Evolutionary conservation across 306 rosid genomes (phyloP).

Genomic region (Malus sieversii): DNA sequence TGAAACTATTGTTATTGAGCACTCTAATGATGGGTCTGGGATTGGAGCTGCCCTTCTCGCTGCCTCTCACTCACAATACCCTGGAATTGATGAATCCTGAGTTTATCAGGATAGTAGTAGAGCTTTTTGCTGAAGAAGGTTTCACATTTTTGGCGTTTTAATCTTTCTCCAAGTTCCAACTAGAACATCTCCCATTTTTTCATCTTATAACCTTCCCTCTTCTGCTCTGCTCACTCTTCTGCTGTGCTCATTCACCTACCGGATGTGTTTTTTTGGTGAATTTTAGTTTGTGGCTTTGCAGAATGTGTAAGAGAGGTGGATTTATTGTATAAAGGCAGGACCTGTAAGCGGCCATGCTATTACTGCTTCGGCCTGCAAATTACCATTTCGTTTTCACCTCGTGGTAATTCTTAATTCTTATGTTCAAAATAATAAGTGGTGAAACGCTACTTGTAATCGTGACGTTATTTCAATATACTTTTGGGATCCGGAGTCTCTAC

Average conservation of each 20-base stretch:
- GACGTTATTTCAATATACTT: no score
- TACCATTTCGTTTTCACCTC: background rate
- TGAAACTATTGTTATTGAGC: conserved; percentile 37
- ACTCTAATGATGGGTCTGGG: conserved; percentile 80
- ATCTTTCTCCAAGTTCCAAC: background rate
- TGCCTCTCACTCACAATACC: conserved; percentile 70
- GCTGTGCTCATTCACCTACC: conserved; percentile 1
- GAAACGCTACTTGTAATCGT: background rate
- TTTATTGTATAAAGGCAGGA: conserved; percentile 24
- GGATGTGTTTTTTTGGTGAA: background rate
- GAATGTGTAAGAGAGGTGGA: conserved; percentile 5
- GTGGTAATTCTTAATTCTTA: background rate
- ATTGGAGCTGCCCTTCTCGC: conserved; percentile 89
- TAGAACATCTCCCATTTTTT: background rate
- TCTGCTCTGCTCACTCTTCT: background rate
- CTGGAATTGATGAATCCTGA: conserved; percentile 31
- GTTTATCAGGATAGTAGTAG: conserved; percentile 6
- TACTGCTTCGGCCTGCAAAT: conserved; percentile 29
- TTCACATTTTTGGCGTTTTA: background rate
- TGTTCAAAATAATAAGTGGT: background rate
- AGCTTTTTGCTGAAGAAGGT: conserved; percentile 16
- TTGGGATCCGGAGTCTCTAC: no score
- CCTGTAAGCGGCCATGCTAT: conserved; percentile 23
- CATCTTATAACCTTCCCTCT: background rate
- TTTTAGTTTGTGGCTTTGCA: conserved; percentile 14